Evolutionary conservation across 495 filamentous ascomycete genomes (phyloP).

Genomic region (Penicillium parvum): DNA sequence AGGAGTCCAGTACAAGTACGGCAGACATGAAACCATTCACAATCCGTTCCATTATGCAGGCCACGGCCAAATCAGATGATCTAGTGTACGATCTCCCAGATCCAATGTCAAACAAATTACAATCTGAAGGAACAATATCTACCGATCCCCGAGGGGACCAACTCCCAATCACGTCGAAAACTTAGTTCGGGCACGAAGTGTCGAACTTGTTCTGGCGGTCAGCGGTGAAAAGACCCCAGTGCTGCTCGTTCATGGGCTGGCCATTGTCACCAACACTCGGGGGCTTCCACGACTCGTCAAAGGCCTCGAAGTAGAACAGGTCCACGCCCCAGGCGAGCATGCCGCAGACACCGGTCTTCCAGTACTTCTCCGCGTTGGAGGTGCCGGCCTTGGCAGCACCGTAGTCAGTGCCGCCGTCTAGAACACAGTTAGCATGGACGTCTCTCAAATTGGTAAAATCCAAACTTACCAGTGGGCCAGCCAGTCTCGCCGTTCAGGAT

Average conservation of each 20-base stretch:
- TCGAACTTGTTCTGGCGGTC: constrained; percentile 62
- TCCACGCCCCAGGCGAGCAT: constrained; percentile 69
- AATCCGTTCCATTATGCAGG: constrained; percentile 7
- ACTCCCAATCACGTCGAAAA: background rate
- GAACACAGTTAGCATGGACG: constrained; percentile 2
- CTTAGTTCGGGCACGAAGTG: constrained; percentile 46
- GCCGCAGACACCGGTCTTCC: constrained; percentile 62
- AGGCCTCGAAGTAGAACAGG: constrained; percentile 82
- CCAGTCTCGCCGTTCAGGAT: constrained; percentile 78
- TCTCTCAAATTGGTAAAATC: background rate
- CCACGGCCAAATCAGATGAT: background rate
- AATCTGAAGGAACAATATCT: constrained; percentile 9
- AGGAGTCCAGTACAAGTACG: background rate
- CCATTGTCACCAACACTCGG: constrained; percentile 64
- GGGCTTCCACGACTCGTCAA: constrained; percentile 80
- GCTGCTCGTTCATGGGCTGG: constrained; percentile 60
- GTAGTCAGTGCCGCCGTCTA: constrained; percentile 59
- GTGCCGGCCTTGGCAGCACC: constrained; percentile 59
- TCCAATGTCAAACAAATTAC: constrained; percentile 5
- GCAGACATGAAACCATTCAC: background rate
- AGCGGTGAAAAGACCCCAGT: constrained; percentile 70
- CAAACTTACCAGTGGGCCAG: constrained; percentile 53
- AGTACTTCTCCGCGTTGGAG: constrained; percentile 58
- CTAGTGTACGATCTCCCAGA: constrained; percentile 5
- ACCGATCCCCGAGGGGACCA: background rate